phyloP scores from a whole-genome alignment of 2,329 filamentous ascomycete species.

The Pseudogymnoascus sp. region DNA sequence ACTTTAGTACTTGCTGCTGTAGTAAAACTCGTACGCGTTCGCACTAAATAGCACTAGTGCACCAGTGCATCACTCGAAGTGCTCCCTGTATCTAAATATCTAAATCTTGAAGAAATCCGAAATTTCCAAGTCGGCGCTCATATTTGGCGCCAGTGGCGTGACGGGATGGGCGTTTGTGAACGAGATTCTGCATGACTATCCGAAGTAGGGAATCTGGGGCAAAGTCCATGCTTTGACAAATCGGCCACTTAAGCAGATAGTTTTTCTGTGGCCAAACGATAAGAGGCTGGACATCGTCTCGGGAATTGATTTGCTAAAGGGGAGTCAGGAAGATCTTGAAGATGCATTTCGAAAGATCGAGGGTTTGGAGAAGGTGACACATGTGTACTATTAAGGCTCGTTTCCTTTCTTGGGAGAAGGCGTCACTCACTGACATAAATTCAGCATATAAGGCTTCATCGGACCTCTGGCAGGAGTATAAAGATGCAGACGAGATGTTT shows the following conservation, averaged over 20 bases:
- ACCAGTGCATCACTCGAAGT: no score
- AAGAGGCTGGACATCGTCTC: constrained; percentile 33
- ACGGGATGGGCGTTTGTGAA: constrained; percentile 42
- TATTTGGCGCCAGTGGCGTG: constrained; percentile 39
- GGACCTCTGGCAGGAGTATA: constrained; percentile 31
- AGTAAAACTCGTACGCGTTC: no score
- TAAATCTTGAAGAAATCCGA: no score
- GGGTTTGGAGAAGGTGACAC: constrained; percentile 32
- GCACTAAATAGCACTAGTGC: no score
- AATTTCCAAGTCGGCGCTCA: constrained; percentile 14
- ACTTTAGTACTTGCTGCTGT: no score
- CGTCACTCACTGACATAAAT: not conserved
- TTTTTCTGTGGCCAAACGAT: constrained; percentile 32
- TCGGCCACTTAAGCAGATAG: constrained; percentile 29
- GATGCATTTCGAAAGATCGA: constrained; percentile 28
- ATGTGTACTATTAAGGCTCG: constrained; percentile 35
- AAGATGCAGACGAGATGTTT: constrained; percentile 35
- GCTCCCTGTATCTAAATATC: no score
- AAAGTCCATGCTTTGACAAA: constrained; percentile 41
- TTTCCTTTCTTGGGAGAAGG: not conserved
- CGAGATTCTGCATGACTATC: constrained; percentile 38
- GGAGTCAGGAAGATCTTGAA: constrained; percentile 32
- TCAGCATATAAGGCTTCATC: constrained; percentile 34
- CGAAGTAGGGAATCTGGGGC: constrained; percentile 34
- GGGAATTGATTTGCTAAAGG: constrained; percentile 34